A percentile compares a stretch with the other conserved stretches of the same genome.
phyloP scores from a whole-genome alignment of 805 yeast genomes.

The Saturnispora hagleri region DNA sequence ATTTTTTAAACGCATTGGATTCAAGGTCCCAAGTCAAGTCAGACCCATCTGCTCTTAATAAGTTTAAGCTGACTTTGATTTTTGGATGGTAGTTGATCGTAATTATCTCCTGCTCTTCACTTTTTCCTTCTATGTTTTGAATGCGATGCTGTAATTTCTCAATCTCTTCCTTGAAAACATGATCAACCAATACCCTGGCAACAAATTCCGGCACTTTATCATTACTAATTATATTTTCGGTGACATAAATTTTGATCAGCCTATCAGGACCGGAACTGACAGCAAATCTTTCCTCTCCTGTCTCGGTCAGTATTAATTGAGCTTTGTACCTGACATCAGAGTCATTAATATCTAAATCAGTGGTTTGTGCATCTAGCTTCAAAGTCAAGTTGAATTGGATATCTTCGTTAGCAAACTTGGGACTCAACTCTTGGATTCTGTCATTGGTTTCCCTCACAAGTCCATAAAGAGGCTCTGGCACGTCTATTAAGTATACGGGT shows the following conservation, averaged over 20 bases:
- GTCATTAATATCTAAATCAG: slow-evolving; percentile 21
- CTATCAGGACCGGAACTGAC: slow-evolving; percentile 33
- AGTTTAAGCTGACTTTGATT: slow-evolving; percentile 67
- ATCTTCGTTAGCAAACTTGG: not conserved
- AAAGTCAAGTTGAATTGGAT: slow-evolving; percentile 27
- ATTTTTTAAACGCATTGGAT: slow-evolving; percentile 17
- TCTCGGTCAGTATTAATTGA: slow-evolving; percentile 23
- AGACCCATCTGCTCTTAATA: slow-evolving; percentile 60
- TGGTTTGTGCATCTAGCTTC: slow-evolving; percentile 18
- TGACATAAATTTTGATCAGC: slow-evolving; percentile 25
- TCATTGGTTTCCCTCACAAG: slow-evolving; percentile 30
- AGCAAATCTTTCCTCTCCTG: slow-evolving; percentile 17
- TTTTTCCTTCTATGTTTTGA: not conserved
- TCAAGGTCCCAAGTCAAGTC: slow-evolving; percentile 64
- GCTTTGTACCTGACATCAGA: slow-evolving; percentile 8
- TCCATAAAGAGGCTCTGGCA: slow-evolving; percentile 25
- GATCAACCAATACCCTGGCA: slow-evolving; percentile 29
- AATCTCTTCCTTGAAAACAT: slow-evolving; percentile 26
- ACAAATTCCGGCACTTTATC: slow-evolving; percentile 31
- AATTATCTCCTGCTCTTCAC: slow-evolving; percentile 16
- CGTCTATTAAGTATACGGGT: slow-evolving; percentile 34
- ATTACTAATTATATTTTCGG: slow-evolving; percentile 20
- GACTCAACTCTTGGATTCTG: slow-evolving; percentile 23
- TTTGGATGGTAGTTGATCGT: slow-evolving; percentile 52
- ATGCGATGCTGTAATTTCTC: slow-evolving; percentile 11